A percentile compares a stretch with the other conserved stretches of the same genome.
Conservation (phyloP, 1,284 basidiomycete genomes). For the Leccinum solheimii region DNA sequence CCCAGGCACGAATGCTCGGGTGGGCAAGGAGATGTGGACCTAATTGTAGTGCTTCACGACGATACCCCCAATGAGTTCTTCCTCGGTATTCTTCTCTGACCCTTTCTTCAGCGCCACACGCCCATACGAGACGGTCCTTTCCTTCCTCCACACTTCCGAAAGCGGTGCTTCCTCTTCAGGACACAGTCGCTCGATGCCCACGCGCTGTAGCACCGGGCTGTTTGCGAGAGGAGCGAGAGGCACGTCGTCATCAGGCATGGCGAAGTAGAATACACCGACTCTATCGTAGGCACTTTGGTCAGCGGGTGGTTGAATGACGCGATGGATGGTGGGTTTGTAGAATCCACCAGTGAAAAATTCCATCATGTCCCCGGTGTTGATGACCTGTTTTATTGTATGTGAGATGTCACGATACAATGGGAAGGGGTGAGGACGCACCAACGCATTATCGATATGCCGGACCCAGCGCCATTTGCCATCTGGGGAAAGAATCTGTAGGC, state of each 20-base stretch:
- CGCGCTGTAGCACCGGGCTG: slow-evolving; percentile 32
- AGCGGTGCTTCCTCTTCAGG: not conserved
- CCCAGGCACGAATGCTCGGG: not conserved
- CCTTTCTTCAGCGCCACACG: slow-evolving; percentile 14
- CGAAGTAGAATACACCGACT: slow-evolving; percentile 46
- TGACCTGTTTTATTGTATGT: slow-evolving; percentile 15
- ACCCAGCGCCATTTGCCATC: slow-evolving; percentile 59
- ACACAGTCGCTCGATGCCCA: not conserved
- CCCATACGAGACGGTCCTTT: slow-evolving; percentile 2
- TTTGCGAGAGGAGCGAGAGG: slow-evolving; percentile 28
- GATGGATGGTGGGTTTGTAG: slow-evolving; percentile 47
- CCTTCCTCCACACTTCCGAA: not conserved
- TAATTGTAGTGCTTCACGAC: slow-evolving; percentile 46
- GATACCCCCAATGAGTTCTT: slow-evolving; percentile 42
- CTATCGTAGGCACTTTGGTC: slow-evolving; percentile 42
- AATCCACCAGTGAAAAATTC: slow-evolving; percentile 54
- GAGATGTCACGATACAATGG: not conserved
- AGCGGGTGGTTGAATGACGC: slow-evolving; percentile 42
- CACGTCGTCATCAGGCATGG: slow-evolving; percentile 32
- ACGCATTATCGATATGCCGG: slow-evolving; percentile 51
- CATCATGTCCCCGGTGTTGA: slow-evolving; percentile 60
- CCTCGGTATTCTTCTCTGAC: slow-evolving; percentile 37
- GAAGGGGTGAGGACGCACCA: not conserved
- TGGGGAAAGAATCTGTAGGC: slow-evolving; percentile 52
- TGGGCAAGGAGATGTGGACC: not conserved